phyloP scores from a whole-genome alignment of 2,329 filamentous ascomycete species.

The Calonectria multiphialidica region DNA sequence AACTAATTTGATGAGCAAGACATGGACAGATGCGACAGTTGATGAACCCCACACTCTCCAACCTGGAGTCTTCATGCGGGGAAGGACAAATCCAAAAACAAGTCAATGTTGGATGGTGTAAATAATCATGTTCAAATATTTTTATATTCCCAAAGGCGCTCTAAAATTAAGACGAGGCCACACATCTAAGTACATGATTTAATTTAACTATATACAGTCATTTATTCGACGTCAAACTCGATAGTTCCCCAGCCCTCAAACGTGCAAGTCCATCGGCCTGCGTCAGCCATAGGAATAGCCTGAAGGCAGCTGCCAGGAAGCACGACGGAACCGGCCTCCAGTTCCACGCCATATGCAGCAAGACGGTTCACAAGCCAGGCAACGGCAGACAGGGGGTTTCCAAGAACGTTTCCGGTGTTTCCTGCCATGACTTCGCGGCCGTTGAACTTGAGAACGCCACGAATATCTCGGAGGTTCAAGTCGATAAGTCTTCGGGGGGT shows the following conservation, averaged over 20 bases:
- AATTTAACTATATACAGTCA: not conserved
- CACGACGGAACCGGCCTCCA: conserved; percentile 39
- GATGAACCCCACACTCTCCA: not conserved
- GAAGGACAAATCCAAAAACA: no score
- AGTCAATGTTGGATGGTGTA: no score
- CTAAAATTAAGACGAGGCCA: not conserved
- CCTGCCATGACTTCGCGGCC: conserved; percentile 39
- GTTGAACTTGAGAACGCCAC: conserved; percentile 39
- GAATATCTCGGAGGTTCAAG: conserved; percentile 37
- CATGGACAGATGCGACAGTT: not conserved
- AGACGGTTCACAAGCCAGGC: conserved; percentile 43
- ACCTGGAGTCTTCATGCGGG: not conserved
- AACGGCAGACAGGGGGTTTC: conserved; percentile 39
- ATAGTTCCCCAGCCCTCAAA: conserved; percentile 42
- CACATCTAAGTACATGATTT: not conserved
- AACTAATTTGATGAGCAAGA: not conserved
- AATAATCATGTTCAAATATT: no score
- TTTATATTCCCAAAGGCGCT: not conserved
- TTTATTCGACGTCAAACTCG: conserved; percentile 39
- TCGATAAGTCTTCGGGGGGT: conserved; percentile 38
- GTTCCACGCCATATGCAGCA: conserved; percentile 37
- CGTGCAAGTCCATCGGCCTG: conserved; percentile 37
- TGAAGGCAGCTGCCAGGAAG: conserved; percentile 41
- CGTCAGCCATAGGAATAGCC: conserved; percentile 39
- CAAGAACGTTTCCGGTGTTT: conserved; percentile 42